Base-by-base conservation (phyloP, 2,329 filamentous ascomycete genomes). In the Colletotrichum acutatum region DNA sequence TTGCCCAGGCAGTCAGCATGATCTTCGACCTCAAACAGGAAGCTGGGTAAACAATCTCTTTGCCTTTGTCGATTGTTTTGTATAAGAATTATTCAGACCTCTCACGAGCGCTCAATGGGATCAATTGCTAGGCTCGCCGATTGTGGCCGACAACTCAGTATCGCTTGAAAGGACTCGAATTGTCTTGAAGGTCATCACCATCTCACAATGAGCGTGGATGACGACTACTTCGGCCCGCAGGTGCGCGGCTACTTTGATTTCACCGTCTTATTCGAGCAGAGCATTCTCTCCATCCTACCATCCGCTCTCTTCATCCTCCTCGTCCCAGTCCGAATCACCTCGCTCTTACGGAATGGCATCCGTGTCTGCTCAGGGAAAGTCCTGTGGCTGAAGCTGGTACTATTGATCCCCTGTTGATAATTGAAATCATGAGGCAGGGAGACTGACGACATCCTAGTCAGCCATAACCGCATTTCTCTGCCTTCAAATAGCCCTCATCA, bases 261-360 rank as follows among this genome's bases (percentile, higher is more conserved):
- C 11, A 80, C 78, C 0, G 66, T 81, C 8, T 73, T 79, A 9
- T 81, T 80, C 59, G 78, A 81, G 19, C 78, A 81, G 52, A 77
- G 76, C 64, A 77, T 81, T 4, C 37, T 81, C 4, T 81, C 78
- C 12, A 71, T 80, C 4, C 66, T 80, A 3, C 78, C 78, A 1
- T 75, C 76, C 9, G 69, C 72, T 9, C 4, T 79, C 4, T 79
- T 81, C 32, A 66, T 80, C 7, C 9, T 79, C 53, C 24, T 78
- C 3, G 76, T 68, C 1, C 77, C 77, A 0, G 26, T 76, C 1
- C 71, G 79, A 16, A 32, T 79, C 1, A 28, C 34, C 2, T 12
- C 32, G 5, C 68, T 80, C 0, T 59, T 74, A 26, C 74, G 71
- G 11, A 46, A 68, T 49, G 59, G 73, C 0, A 62, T 16, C 19